These are phyloP conservation scores for Clavaria fumosa DNA, from an alignment of 768 basidiomycete species.

Conservation along the genomic window DNA sequence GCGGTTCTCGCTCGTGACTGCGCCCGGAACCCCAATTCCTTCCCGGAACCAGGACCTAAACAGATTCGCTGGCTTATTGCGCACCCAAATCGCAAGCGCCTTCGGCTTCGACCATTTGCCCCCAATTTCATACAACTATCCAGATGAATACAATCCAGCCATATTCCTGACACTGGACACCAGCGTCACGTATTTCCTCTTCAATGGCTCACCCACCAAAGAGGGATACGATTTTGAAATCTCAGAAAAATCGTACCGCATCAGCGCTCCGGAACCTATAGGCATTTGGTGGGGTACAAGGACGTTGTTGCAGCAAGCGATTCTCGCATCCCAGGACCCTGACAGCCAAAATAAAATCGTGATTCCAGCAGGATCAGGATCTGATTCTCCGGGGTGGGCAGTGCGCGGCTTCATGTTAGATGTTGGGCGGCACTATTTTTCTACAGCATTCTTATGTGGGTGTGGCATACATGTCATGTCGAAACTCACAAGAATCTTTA, in stretches of 20 bases:
- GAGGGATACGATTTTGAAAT: conserved; percentile 27
- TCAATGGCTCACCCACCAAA: conserved; percentile 22
- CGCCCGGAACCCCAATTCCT: no score
- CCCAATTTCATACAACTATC: conserved; percentile 8
- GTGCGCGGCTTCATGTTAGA: conserved; percentile 32
- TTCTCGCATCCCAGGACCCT: conserved; percentile 12
- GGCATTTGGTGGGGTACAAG: conserved; percentile 32
- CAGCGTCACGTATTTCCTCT: conserved; percentile 17
- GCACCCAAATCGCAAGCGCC: conserved; percentile 18
- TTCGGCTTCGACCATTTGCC: conserved; percentile 17
- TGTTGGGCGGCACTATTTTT: conserved; percentile 30
- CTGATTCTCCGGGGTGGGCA: conserved; percentile 29
- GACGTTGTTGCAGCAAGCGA: conserved; percentile 27
- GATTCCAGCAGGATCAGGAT: conserved; percentile 21
- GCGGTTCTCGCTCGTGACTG: no score
- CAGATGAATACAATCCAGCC: conserved; percentile 7
- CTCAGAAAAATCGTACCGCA: conserved; percentile 15
- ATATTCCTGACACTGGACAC: conserved; percentile 20
- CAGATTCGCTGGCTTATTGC: conserved; percentile 26
- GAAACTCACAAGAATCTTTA: not conserved
- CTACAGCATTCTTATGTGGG: conserved; percentile 23
- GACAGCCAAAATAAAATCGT: conserved; percentile 11
- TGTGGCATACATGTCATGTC: conserved; percentile 1
- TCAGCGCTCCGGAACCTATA: conserved; percentile 20
- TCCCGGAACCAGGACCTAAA: no score